phyloP scores from a whole-genome alignment of 179 eudicot genomes.

The Vitellaria paradoxa region DNA sequence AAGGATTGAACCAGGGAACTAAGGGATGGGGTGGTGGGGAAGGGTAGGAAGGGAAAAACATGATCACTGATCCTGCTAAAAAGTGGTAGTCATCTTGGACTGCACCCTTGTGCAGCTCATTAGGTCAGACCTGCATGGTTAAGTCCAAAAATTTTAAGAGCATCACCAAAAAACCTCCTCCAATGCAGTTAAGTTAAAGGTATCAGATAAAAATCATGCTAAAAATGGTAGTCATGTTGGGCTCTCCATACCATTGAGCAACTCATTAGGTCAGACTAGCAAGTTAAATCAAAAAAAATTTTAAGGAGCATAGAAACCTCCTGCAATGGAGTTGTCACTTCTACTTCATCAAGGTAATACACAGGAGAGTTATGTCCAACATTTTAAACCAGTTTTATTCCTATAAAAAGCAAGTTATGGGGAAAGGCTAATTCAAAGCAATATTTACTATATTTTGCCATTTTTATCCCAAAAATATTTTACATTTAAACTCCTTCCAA shows the following conservation, averaged over 20 bases:
- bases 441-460: not conserved
- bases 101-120: not conserved
- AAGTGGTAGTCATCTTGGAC: not conserved
- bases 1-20: not conserved
- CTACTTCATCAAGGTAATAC: not conserved
- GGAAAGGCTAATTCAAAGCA: constrained; percentile 2
- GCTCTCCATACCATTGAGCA: too few species aligned
- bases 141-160: not conserved
- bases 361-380: not conserved
- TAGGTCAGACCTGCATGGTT: not conserved
- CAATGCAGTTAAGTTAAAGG: too few species aligned
- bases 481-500: not conserved
- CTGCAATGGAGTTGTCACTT: not conserved
- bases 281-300: not conserved
- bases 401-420: not conserved
- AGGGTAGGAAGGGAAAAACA: too few species aligned
- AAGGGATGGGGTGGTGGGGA: not conserved
- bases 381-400: not conserved
- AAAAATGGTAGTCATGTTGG: too few species aligned
- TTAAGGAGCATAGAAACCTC: not conserved
- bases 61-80: not conserved
- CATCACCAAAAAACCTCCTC: not conserved
- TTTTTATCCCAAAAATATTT: not conserved
- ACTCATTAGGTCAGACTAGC: not conserved
- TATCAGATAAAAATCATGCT: too few species aligned